Base-by-base conservation (phyloP, 805 yeast genomes). In the Dipodascus geniculatus region DNA sequence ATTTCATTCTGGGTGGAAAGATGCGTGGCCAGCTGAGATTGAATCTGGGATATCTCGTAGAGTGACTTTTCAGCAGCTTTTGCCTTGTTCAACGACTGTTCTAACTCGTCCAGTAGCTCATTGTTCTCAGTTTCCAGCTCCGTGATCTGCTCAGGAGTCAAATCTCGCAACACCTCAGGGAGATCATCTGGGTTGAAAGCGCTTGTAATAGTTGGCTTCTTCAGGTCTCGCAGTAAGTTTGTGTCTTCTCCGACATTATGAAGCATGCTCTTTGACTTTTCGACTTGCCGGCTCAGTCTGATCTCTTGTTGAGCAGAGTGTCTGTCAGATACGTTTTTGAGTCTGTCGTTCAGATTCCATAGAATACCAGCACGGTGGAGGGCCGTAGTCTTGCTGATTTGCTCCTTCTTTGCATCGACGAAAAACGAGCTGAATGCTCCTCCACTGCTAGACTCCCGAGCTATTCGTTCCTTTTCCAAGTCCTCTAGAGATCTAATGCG, bases 1-100 rank as follows among this genome's bases (percentile, higher is more conserved):
- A 79, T 82, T 52, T 83, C 84, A 3, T 84, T 80, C 67, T 89
- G 97, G 1, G 79, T 66, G 22, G 79, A 78, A 50, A 89, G 71
- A 64, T 90, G 95, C 53, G 82, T 72, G 11, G 87, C 76, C 53
- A 89, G 72, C 62, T 87, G 93, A 22, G 82, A 74, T 62, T 89
- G 91, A 57, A 90, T 67, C 53, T 82, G 78, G 0, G 89, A 77
- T 48, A 90, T 83, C 62, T 87, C 96, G 20, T 61, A 60, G 59
- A 71, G 62, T 23, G 73, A 67, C 58, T 61, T 63, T 57, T 71
- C 75, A 1, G 74, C 74, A 42, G 60, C 61, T 47, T 64, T 61
- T 2, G 72, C 73, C 55, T 70, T 67, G 48, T 64, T 66, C 19
- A 69, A 63, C 8, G 68, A 63, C 17, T 63, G 61, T 50, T 65